Percentiles rank a stretch among this genome's conserved stretches.
These are phyloP conservation scores for Mrakia blollopis DNA, from an alignment of 768 basidiomycete species.

Conservation along the genomic window DNA sequence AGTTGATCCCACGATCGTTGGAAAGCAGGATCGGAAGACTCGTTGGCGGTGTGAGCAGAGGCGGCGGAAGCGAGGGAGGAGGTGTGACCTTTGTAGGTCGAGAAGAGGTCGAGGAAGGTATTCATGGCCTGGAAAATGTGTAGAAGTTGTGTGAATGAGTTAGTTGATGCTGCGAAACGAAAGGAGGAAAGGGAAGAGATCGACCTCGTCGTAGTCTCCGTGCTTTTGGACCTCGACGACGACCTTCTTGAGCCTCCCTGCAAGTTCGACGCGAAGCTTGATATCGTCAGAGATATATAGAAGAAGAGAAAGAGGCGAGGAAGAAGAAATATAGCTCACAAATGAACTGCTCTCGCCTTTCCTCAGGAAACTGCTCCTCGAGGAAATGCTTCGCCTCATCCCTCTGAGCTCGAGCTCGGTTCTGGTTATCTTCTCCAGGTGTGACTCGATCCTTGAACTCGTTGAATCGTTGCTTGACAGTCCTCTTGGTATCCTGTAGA, in stretches of 20 bases:
- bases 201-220: conserved; percentile 42
- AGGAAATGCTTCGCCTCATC: conserved; percentile 59
- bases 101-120: conserved; percentile 49
- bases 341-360: conserved; percentile 66
- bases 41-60: conserved; percentile 40
- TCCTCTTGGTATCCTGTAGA: conserved; percentile 32
- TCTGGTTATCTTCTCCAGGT: conserved; percentile 59
- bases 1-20: conserved; percentile 58
- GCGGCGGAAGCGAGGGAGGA: conserved; percentile 47
- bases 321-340: conserved; percentile 48
- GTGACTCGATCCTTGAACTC: conserved; percentile 58
- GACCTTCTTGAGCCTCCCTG: conserved; percentile 71
- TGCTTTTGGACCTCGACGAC: conserved; percentile 90
- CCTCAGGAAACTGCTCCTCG: conserved; percentile 66
- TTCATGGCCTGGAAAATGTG: conserved; percentile 41
- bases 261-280: background rate
- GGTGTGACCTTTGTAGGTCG: conserved; percentile 51
- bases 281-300: background rate
- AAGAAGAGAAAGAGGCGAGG: background rate
- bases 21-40: conserved; percentile 55
- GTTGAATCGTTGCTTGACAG: conserved; percentile 43
- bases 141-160: too few species aligned
- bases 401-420: conserved; percentile 52
- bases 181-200: background rate
- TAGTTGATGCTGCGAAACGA: background rate